These are phyloP conservation scores for Gracilaria caudata DNA, from an alignment of 23 red algal genomes.

Conservation along the genomic window DNA sequence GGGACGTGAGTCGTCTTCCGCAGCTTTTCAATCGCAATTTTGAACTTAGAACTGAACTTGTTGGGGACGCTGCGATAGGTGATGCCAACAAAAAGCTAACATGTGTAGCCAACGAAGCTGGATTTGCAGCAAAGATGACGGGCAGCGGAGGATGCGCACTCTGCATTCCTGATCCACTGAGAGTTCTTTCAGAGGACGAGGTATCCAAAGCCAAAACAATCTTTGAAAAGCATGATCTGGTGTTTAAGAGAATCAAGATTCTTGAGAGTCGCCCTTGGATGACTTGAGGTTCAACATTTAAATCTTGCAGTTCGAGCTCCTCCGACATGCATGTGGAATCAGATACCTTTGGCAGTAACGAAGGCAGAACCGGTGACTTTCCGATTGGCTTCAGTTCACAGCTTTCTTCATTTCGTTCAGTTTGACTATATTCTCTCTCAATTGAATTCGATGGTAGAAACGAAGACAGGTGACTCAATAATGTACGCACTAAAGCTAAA, in stretches of 20 bases:
- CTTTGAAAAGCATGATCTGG: slow-evolving; percentile 38
- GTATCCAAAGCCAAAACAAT: background rate
- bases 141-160: slow-evolving; percentile 58
- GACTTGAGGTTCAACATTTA: background rate
- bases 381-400: too few relatives aligned
- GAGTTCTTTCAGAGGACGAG: slow-evolving; percentile 21
- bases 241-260: slow-evolving; percentile 51
- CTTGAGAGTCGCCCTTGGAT: slow-evolving; percentile 23
- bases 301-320: too few relatives aligned
- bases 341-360: too few relatives aligned
- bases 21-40: slow-evolving; percentile 53
- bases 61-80: slow-evolving; percentile 26
- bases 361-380: too few relatives aligned
- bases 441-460: background rate
- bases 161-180: slow-evolving; percentile 51
- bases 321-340: too few relatives aligned
- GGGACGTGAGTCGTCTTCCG: slow-evolving; percentile 11
- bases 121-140: slow-evolving; percentile 62
- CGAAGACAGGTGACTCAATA: background rate
- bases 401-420: too few relatives aligned
- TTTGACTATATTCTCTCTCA: background rate
- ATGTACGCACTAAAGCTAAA: background rate
- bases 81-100: slow-evolving; percentile 39
- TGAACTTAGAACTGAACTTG: slow-evolving; percentile 45
- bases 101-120: slow-evolving; percentile 28